Evolutionary conservation across 2,329 filamentous ascomycete species (phyloP).

Genomic region (Fusarium pilosicola): DNA sequence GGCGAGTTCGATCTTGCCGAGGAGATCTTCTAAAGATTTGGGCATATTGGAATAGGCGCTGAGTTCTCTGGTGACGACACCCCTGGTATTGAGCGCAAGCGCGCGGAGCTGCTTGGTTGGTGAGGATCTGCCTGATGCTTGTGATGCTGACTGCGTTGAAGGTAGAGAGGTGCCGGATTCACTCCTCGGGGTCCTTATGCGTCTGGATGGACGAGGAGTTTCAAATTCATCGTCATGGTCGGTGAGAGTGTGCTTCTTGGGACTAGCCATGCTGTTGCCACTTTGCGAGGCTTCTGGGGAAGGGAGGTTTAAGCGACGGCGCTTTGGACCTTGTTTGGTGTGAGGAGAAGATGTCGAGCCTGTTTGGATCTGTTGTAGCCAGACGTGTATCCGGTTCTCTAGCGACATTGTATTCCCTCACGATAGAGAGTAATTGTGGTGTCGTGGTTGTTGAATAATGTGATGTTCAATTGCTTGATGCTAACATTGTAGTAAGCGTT

Average conservation of each 20-base stretch:
- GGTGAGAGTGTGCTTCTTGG: not conserved
- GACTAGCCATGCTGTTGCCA: not conserved
- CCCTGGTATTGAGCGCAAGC: not conserved
- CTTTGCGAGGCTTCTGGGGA: not conserved
- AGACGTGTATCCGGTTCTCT: not conserved
- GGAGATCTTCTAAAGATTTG: not conserved
- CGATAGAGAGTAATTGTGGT: not conserved
- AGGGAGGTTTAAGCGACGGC: not conserved
- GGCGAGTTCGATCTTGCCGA: not conserved
- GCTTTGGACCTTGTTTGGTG: not conserved
- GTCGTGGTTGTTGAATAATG: not conserved
- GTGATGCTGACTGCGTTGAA: not conserved
- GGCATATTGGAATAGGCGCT: not conserved
- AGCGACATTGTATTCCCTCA: not conserved
- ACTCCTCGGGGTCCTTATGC: slow-evolving; percentile 4
- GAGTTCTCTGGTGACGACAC: not conserved
- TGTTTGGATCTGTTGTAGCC: not conserved
- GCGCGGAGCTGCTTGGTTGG: not conserved
- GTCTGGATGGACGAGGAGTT: slow-evolving; percentile 1
- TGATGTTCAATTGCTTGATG: not conserved
- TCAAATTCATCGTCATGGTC: not conserved
- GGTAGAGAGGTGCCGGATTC: slow-evolving; percentile 13
- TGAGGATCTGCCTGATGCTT: not conserved
- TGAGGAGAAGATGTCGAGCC: not conserved
- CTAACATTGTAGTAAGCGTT: not conserved